Base-by-base conservation (phyloP, 805 yeast genomes). In the Torulaspora gathmanii region DNA sequence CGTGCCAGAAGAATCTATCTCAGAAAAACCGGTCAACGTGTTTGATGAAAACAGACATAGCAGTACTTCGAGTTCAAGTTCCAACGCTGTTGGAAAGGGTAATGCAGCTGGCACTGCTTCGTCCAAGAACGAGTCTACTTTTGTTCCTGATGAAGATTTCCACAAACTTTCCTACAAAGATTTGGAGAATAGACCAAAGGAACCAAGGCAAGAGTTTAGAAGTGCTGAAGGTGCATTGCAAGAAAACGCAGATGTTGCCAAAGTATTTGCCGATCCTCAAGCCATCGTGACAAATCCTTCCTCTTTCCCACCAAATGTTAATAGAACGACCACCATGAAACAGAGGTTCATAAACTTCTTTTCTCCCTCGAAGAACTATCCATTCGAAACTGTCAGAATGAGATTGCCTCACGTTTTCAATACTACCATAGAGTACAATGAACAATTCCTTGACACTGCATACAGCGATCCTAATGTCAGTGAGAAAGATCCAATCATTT, bases 401-500 rank as follows among this genome's bases (percentile, higher is more conserved):
- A 63, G 64, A 40, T 48, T 70, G 38, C 74, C 74, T n/a, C 56
- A 48, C 33, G 53, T 50, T 20, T 64, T 59, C 47, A 69, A 70
- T 47, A 49, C 61, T 3, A 53, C 64, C 3, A 57, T 69, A 19
- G 58, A 52, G 15, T 70, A 70, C 45, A 54, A 58, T 31, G 46
- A 57, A 7, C 65, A 56, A 15, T 69, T 60, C 37, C 40, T 61
- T 33, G 60, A 61, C 5, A 44, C 56, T 6, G 68, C 72, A 1
- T 62, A 58, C 47, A 54, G 57, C 12, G 61, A 61, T 25, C 64
- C 67, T 15, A 49, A 52, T 34, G 64, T 62, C 10, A 48, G 49
- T 13, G 63, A 58, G 35, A 50, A 52, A 23, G 62, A 54, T 30
- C 86, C 88, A 25, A 74, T 75, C 45, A 69, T 83, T 40, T 86